A percentile compares a stretch with the other conserved stretches of the same genome.
These are phyloP conservation scores for Deakozyma indianensis DNA, from an alignment of 805 yeast genomes.

Conservation along the genomic window DNA sequence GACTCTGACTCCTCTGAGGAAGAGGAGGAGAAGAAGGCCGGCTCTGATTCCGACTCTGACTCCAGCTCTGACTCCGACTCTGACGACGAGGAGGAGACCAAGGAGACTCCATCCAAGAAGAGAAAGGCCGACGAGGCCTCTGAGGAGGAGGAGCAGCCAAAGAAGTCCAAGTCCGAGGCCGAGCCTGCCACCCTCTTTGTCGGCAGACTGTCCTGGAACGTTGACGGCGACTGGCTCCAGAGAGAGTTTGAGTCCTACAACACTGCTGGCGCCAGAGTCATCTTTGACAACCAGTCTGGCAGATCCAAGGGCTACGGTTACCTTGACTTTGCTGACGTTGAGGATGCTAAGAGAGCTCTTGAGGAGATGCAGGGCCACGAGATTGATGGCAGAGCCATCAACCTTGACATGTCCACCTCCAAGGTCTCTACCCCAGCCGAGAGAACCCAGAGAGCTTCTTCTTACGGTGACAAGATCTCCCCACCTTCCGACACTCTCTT, in stretches of 20 bases:
- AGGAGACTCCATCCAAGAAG: constrained; percentile 21
- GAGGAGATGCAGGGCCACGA: constrained; percentile 80
- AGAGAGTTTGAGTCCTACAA: constrained; percentile 59
- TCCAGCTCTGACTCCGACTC: constrained; percentile 15
- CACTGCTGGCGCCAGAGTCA: constrained; percentile 78
- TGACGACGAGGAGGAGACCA: constrained; percentile 21
- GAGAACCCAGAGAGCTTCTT: constrained; percentile 59
- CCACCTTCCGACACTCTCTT: constrained; percentile 92
- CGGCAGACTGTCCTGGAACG: constrained; percentile 94
- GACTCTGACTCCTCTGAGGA: constrained; percentile 16
- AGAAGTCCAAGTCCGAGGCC: constrained; percentile 36
- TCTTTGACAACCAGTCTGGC: constrained; percentile 81
- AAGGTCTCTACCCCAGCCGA: constrained; percentile 40
- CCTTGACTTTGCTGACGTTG: constrained; percentile 76
- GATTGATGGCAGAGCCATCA: constrained; percentile 93
- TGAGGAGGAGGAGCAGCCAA: constrained; percentile 30
- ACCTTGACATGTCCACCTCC: constrained; percentile 80
- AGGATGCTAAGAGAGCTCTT: constrained; percentile 75
- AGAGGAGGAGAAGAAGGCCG: constrained; percentile 16
- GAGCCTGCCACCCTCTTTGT: constrained; percentile 88
- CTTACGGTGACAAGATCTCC: constrained; percentile 81
- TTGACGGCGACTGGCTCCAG: constrained; percentile 89
- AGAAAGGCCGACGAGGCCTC: constrained; percentile 30
- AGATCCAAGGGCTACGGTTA: constrained; percentile 90
- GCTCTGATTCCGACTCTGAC: constrained; percentile 15